These are phyloP conservation scores for Leccinum huronense DNA, from an alignment of 1,284 basidiomycete species.

Conservation along the genomic window DNA sequence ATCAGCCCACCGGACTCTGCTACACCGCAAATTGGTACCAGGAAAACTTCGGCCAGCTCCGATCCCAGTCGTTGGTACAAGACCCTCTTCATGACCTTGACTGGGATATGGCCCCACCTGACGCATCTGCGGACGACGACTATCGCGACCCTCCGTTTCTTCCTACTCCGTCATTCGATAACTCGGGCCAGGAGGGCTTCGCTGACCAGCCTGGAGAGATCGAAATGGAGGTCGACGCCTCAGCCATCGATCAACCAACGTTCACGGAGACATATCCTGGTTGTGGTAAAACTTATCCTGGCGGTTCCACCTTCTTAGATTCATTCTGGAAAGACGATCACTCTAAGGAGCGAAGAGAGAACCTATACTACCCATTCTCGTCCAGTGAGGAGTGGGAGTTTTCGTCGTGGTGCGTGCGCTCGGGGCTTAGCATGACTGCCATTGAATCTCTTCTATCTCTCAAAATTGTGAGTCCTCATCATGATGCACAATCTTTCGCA, in stretches of 20 bases:
- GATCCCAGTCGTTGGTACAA: not conserved
- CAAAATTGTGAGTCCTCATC: not conserved
- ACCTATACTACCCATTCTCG: not conserved
- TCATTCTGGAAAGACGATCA: not conserved
- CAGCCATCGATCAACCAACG: not conserved
- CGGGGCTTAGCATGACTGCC: not conserved
- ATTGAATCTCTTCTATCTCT: not conserved
- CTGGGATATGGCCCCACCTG: too few relatives aligned
- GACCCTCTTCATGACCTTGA: not conserved
- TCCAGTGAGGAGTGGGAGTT: constrained; percentile 3
- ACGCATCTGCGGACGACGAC: too few relatives aligned
- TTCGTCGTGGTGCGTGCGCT: not conserved
- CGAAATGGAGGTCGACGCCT: not conserved
- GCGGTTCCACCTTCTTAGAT: constrained; percentile 3
- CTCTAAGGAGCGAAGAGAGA: not conserved
- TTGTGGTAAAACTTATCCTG: not conserved
- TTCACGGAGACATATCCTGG: constrained; percentile 1
- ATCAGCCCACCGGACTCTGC: constrained; percentile 7
- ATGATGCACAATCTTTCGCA: not conserved
- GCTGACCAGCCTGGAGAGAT: too few relatives aligned
- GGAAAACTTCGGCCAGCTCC: not conserved
- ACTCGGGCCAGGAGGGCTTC: too few relatives aligned
- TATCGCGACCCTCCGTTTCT: too few relatives aligned
- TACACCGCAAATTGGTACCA: not conserved
- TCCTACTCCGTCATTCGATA: too few relatives aligned